Conservation (phyloP, 1,139 yeast genomes). For the Torulaspora globosa region DNA sequence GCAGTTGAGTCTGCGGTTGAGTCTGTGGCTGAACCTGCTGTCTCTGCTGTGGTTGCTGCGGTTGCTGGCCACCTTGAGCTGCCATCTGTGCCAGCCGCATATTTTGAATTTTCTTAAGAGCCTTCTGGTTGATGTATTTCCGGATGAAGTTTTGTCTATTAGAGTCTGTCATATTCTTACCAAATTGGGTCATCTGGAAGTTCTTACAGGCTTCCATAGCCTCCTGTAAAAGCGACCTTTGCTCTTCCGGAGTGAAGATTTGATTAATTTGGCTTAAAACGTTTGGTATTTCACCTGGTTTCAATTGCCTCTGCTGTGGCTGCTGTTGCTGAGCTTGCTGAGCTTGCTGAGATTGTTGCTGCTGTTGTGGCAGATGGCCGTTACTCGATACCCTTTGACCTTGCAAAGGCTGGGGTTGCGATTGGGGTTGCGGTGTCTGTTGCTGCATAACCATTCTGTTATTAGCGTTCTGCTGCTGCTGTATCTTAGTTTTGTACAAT, state of each 20-base stretch:
- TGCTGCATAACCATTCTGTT: slow-evolving; percentile 25
- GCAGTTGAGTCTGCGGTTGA: slow-evolving; percentile 11
- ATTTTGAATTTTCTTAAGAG: slow-evolving; percentile 39
- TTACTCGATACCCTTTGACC: slow-evolving; percentile 24
- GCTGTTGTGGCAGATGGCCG: slow-evolving; percentile 9
- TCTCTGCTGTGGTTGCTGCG: slow-evolving; percentile 13
- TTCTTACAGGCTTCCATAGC: slow-evolving; percentile 35
- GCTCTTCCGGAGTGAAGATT: slow-evolving; percentile 37
- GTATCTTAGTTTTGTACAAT: slow-evolving; percentile 32
- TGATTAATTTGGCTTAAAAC: slow-evolving; percentile 38
- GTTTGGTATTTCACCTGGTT: slow-evolving; percentile 34
- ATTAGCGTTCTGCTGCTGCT: slow-evolving; percentile 26
- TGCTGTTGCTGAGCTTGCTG: slow-evolving; percentile 23
- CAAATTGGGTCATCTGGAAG: slow-evolving; percentile 31
- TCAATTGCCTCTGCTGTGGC: slow-evolving; percentile 23
- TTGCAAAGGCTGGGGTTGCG: slow-evolving; percentile 26
- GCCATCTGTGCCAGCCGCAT: slow-evolving; percentile 30
- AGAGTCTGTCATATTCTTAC: slow-evolving; percentile 29
- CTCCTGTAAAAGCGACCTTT: slow-evolving; percentile 33
- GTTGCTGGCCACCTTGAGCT: slow-evolving; percentile 15
- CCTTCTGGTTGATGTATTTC: slow-evolving; percentile 40
- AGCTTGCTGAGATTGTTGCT: slow-evolving; percentile 20
- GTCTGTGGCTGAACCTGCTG: slow-evolving; percentile 17
- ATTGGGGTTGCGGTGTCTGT: slow-evolving; percentile 24
- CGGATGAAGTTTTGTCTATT: slow-evolving; percentile 33